Base-by-base conservation (phyloP, 345 rosid genomes). In the Melaleuca alternifolia region DNA sequence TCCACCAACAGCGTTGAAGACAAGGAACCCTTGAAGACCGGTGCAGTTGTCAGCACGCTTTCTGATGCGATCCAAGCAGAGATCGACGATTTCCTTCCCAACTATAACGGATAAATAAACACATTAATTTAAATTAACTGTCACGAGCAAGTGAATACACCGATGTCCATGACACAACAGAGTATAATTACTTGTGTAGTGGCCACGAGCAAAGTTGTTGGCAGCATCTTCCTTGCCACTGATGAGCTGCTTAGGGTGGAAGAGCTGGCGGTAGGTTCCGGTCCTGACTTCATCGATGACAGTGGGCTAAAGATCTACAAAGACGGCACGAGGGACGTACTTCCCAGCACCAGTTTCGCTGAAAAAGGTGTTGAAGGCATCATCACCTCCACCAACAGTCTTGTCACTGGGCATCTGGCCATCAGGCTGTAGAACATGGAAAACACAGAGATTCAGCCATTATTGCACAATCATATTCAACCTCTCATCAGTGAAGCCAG, bases 21-120 rank as follows among this genome's bases (percentile, higher is more conserved):
- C 97, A 59, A 94, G 93, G 93, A 94, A 95, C 2, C 97, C 97
- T 89, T 94, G 96, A 23, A 95, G 97, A 88, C 97, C 97, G 82
- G 97, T 95, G 87, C 97, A 95, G 90, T 95, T 95, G 86, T 95
- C 97, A 37, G 97, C 97, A 48, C 94, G 92, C 93, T 95, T 95
- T 54, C 96, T 88, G 85, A 94, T 94, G 48, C 95, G 95, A 89
- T 95, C 96, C 87, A 95, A 87, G 90, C 97, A 95, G 84, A 95
- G 90, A 83, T 95, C 97, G 76, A 95, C 97, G 89, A 95, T 95
- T 61, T 95, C 96, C 88, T 95, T 95, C 52, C 96, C 97, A 90
- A 95, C 96, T 94, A 91, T 85, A 86, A 85, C 81, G 30, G n/a
- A 50, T 7, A 41, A 44, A 18, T 46, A 61, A 5, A 26, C 6